Base-by-base conservation (phyloP, 2,329 filamentous ascomycete species). In the Calonectria pseudoreteaudii region DNA sequence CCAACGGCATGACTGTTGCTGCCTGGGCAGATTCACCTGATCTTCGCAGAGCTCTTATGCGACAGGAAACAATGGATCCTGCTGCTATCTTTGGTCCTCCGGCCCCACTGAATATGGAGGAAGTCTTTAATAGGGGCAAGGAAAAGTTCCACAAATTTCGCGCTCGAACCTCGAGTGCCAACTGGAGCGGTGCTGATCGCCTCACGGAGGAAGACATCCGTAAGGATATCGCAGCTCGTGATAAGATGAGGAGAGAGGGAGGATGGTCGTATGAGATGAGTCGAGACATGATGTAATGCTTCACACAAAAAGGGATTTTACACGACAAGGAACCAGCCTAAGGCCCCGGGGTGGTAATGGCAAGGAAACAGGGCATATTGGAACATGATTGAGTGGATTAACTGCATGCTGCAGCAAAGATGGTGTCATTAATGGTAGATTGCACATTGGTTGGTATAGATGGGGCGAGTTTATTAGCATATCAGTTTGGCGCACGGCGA, bases 41-140 rank as follows among this genome's bases (percentile, higher is more conserved):
- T 76, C 90, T 99, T 58, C 91, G 93, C 23, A 88, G 91, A 68
- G 91, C 95, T 70, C 90, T 99, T 31, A 90, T 93, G 72, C 89
- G 92, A 65, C 97, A 99, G 83, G 96, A 99, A 84, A 91, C 92
- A 13, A 90, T 97, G 78, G 95, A 99, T 80, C 95, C 95, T 0
- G 91, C 94, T 80, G 87, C 90, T 47, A 94, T 99, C 68, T 99
- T 99, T 81, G 97, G 97, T 0, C 94, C 95, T 0, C 95, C 98
- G 30, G 93, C 91, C 14, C 94, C 95, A 16, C 88, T 99, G 77
- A 95, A 95, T 81, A 97, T 99, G 93, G 97, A 99, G 81, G 96
- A 98, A 82, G 95, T 98, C 38, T 99, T 99, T 86, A 94, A 90
- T 85, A 95, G 95, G 84, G 96, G 94, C 84, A 95, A 95, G 84